phyloP scores from a whole-genome alignment of 306 rosid genomes.

The Macrotyloma uniflorum region DNA sequence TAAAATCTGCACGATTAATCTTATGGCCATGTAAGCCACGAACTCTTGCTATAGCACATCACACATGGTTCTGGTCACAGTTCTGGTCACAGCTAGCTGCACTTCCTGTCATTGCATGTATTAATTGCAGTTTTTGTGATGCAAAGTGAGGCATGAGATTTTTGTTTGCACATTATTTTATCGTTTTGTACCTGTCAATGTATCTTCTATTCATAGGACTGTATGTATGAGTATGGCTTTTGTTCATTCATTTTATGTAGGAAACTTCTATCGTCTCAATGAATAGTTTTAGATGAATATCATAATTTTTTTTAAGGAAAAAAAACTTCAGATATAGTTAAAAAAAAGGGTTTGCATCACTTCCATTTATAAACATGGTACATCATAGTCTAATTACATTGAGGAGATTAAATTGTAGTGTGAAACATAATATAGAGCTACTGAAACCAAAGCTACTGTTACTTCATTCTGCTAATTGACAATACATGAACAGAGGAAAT shows the following conservation, averaged over 20 bases:
- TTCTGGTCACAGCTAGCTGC: not conserved
- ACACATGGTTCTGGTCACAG: not conserved
- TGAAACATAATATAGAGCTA: no score
- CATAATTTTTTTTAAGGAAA: no score
- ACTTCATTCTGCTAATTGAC: no score
- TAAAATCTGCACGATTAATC: not conserved
- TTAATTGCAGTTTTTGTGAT: not conserved
- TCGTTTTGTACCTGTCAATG: not conserved
- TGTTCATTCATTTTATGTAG: not conserved
- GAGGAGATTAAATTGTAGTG: no score
- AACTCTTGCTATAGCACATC: not conserved
- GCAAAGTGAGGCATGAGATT: not conserved
- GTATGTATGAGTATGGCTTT: not conserved
- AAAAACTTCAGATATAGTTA: no score
- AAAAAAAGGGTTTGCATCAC: no score
- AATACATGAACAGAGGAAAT: no score
- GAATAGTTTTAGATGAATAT: not conserved
- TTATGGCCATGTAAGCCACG: constrained; percentile 2
- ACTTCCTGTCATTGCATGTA: constrained; percentile 8
- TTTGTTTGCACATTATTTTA: not conserved
- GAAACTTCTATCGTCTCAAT: not conserved
- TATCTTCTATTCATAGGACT: not conserved
- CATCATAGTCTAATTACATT: no score
- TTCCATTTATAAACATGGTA: no score
- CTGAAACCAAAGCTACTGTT: no score